Evolutionary conservation across 148 eudicot species (phyloP).

Genomic region (Oxyria digyna): DNA sequence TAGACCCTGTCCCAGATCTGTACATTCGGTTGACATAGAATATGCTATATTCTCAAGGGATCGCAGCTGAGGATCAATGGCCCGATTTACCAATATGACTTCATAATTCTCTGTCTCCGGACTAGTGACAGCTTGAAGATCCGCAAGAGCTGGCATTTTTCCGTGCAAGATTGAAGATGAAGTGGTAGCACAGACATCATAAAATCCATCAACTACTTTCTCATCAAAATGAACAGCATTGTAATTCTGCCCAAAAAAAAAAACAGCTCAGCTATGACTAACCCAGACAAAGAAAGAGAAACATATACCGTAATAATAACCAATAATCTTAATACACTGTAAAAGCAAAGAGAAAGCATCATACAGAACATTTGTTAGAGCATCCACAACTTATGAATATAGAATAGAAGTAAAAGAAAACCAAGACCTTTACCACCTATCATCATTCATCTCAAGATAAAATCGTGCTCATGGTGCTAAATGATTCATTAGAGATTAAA

Average conservation of each 20-base stretch:
- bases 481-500: not conserved
- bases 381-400: too few relatives aligned
- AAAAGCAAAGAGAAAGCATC: not conserved
- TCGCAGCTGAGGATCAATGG: slow-evolving; percentile 47
- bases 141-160: slow-evolving; percentile 55
- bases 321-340: not conserved
- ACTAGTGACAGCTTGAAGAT: slow-evolving; percentile 57
- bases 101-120: slow-evolving; percentile 47
- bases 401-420: too few relatives aligned
- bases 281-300: not conserved
- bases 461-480: not conserved
- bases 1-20: slow-evolving; percentile 29
- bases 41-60: slow-evolving; percentile 63
- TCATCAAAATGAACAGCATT: slow-evolving; percentile 78
- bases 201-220: slow-evolving; percentile 78
- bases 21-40: slow-evolving; percentile 37
- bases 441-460: not conserved
- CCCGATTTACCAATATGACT: slow-evolving; percentile 63
- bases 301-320: not conserved
- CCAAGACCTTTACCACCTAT: not conserved
- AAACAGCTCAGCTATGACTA: not conserved
- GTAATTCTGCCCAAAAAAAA: slow-evolving; percentile 46
- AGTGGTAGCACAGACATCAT: slow-evolving; percentile 56
- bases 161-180: slow-evolving; percentile 44
- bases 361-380: not conserved